Conservation (phyloP, 306 rosid genomes). For the Vachellia pachyceras region DNA sequence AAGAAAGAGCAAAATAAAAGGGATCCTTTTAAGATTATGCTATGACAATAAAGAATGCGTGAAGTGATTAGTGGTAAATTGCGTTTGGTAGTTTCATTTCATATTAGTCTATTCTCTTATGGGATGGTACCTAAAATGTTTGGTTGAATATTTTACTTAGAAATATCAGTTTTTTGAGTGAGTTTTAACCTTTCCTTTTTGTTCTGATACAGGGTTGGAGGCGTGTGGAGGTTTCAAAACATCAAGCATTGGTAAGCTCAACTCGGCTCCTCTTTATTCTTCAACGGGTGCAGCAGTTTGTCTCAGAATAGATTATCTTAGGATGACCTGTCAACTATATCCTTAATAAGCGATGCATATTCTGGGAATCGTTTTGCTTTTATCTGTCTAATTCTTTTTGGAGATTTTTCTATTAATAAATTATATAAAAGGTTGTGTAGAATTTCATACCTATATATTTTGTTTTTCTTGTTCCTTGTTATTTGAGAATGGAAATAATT, state of each 20-base stretch:
- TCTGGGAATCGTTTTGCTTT: constrained; percentile 16
- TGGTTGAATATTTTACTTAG: constrained; percentile 26
- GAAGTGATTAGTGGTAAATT: neutral
- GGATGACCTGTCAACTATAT: constrained; percentile 35
- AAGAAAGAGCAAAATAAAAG: neutral
- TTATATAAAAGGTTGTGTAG: neutral
- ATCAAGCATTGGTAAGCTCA: constrained; percentile 64
- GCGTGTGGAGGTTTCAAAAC: constrained; percentile 43
- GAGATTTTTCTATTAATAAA: neutral
- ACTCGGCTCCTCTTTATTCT: neutral
- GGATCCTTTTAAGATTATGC: neutral
- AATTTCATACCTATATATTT: neutral
- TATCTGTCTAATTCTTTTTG: neutral
- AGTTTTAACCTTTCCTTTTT: neutral
- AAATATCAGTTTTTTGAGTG: constrained; percentile 11
- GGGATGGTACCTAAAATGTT: neutral
- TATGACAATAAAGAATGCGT: neutral
- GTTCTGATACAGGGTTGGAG: constrained; percentile 20
- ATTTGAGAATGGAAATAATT: constrained; percentile 4
- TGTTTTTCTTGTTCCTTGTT: constrained; percentile 22
- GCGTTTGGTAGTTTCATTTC: constrained; percentile 14
- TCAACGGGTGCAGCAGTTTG: neutral
- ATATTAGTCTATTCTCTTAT: constrained; percentile 1
- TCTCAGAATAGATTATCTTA: constrained; percentile 25
- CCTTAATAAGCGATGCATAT: constrained; percentile 24